Evolutionary conservation across 768 basidiomycete species (phyloP).

Genomic region (Boletales sp.): DNA sequence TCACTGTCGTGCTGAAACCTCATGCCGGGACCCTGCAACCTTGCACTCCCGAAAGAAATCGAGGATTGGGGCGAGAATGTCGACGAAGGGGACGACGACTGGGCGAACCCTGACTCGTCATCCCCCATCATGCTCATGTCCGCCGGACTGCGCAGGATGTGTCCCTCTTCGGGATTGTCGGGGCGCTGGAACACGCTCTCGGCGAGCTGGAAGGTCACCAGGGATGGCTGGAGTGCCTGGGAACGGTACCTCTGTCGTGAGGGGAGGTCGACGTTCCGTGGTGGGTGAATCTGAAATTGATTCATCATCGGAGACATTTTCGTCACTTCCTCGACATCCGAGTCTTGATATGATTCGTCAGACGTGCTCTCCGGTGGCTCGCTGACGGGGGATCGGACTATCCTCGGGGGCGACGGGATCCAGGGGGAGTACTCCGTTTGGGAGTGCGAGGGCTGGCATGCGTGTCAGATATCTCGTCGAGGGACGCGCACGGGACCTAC

Average conservation of each 20-base stretch:
- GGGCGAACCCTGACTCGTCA: slow-evolving; percentile 10
- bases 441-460: slow-evolving; percentile 16
- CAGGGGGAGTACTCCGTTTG: slow-evolving; percentile 12
- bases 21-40: slow-evolving; percentile 23
- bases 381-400: slow-evolving; percentile 26
- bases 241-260: slow-evolving; percentile 4
- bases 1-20: slow-evolving; percentile 17
- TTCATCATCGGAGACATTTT: slow-evolving; percentile 31
- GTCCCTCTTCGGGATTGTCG: slow-evolving; percentile 26
- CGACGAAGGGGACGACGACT: slow-evolving; percentile 3
- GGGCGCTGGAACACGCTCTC: slow-evolving; percentile 20
- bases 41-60: slow-evolving; percentile 1
- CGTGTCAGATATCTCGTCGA: slow-evolving; percentile 15
- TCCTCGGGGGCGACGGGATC: slow-evolving; percentile 10
- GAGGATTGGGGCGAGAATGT: slow-evolving; percentile 3
- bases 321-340: slow-evolving; percentile 24
- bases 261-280: slow-evolving; percentile 5
- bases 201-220: slow-evolving; percentile 32
- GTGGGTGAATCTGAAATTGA: slow-evolving; percentile 26
- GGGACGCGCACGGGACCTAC: slow-evolving; percentile 11
- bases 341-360: slow-evolving; percentile 27
- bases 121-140: slow-evolving; percentile 17
- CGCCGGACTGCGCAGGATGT: slow-evolving; percentile 14
- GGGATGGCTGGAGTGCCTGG: slow-evolving; percentile 20
- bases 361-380: slow-evolving; percentile 29